Base-by-base conservation (phyloP, 2,329 filamentous ascomycete genomes). In the Tolypocladium tundrense region DNA sequence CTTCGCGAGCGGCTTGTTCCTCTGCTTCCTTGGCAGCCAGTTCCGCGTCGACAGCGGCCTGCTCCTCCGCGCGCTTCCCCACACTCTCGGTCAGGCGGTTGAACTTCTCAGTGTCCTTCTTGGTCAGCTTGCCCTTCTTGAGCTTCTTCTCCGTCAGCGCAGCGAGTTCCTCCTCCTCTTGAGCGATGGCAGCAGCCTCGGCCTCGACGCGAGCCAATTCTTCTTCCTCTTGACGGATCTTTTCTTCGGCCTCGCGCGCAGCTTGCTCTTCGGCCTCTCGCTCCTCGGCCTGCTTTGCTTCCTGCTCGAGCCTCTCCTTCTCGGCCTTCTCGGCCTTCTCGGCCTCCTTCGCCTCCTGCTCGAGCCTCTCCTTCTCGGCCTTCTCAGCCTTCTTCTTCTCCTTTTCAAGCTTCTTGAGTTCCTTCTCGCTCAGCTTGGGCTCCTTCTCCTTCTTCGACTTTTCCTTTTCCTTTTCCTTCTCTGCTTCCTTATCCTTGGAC, bases 391-490 rank as follows among this genome's bases (percentile, higher is more conserved):
- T 75, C 37, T 72, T 73, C 66, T 75, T 77, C 62, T 77, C 72
- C 65, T 77, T 77, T 56, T 80, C 78, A 27, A 79, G 76, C 64
- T 79, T 79, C 63, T 78, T 76, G 21, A 77, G 73, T 63, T 81
- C 79, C 60, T 77, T 80, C 63, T 78, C 77, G 66, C 67, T 75
- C 48, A 80, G 68, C 65, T 77, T 80, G 10, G 72, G 70, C 56
- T 75, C 72, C 60, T 50, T 50, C 8, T 74, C 69, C 51, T 72
- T 71, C 54, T 65, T 63, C 14, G 65, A 61, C 59, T 76, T 62
- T 73, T 75, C 40, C 75, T 75, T 71, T 45, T 73, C 68, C 54
- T 72, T 73, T 21, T 62, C 61, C 41, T 56, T 59, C 21, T 64
- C 62, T 42, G 56, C 53, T 40, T 60, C 73, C 60, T 75, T 76